phyloP scores from a whole-genome alignment of 2,329 filamentous ascomycete species.

The Fusarium humuli region DNA sequence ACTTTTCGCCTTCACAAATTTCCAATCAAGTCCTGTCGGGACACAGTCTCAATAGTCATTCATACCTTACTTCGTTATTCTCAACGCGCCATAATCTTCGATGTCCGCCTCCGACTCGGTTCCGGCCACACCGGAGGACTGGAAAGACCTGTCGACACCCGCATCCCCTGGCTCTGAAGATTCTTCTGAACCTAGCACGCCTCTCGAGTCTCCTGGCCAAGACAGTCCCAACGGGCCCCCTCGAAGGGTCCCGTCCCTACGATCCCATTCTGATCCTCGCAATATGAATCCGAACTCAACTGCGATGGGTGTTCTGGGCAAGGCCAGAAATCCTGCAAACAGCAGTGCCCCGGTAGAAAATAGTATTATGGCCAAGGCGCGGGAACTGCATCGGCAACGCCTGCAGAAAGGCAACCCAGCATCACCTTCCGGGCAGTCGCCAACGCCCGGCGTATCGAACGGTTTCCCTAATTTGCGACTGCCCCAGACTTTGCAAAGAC shows the following conservation, averaged over 20 bases:
- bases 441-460: conserved; percentile 54
- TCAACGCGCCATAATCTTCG: conserved; percentile 17
- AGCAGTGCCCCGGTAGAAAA: conserved; percentile 52
- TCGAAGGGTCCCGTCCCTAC: conserved; percentile 68
- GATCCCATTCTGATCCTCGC: conserved; percentile 69
- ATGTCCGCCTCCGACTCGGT: conserved; percentile 53
- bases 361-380: conserved; percentile 61
- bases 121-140: conserved; percentile 62
- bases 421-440: conserved; percentile 49
- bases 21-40: neutral
- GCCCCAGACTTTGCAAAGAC: conserved; percentile 56
- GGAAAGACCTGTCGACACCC: conserved; percentile 53
- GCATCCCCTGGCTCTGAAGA: conserved; percentile 59
- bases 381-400: conserved; percentile 60
- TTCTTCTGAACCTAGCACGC: conserved; percentile 62
- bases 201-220: conserved; percentile 56
- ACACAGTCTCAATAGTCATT: neutral
- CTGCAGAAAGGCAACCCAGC: conserved; percentile 56
- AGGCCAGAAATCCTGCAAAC: conserved; percentile 64
- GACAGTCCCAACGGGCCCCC: conserved; percentile 53
- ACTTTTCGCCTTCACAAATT: conserved; percentile 11
- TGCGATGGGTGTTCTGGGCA: conserved; percentile 80
- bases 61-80: neutral
- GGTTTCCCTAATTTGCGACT: conserved; percentile 60
- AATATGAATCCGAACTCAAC: conserved; percentile 87